Evolutionary conservation across 371 early-diverging fungal species (phyloP).

Genomic region (Syncephalastrum monosporum): DNA sequence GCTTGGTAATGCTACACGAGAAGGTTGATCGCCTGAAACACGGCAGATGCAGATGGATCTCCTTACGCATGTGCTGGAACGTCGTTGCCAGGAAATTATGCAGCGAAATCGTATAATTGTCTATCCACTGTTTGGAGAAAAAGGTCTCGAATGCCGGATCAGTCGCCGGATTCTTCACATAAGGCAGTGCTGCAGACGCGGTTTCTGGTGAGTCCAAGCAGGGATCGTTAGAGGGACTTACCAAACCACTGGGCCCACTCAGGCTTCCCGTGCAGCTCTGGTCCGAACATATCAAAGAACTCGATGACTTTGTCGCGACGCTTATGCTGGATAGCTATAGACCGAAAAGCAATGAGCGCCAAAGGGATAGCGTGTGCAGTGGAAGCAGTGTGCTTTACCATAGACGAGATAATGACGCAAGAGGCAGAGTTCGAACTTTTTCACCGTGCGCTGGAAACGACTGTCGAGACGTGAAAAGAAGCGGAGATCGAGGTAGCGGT

Average conservation of each 20-base stretch:
- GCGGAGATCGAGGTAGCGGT: conserved; percentile 65
- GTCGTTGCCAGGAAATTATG: conserved; percentile 69
- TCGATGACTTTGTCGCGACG: conserved; percentile 57
- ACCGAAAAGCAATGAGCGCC: neutral
- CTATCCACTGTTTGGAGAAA: conserved; percentile 68
- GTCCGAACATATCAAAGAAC: conserved; percentile 62
- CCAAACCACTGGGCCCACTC: conserved; percentile 75
- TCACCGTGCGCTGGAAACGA: conserved; percentile 60
- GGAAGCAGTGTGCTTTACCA: conserved; percentile 33
- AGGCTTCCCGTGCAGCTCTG: conserved; percentile 57
- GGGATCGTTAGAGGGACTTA: conserved; percentile 18
- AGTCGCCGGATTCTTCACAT: conserved; percentile 60
- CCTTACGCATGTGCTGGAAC: conserved; percentile 69
- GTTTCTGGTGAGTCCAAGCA: too few species aligned
- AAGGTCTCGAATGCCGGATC: conserved; percentile 64
- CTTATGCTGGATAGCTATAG: conserved; percentile 62
- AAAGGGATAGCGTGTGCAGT: neutral
- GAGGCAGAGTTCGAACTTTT: conserved; percentile 64
- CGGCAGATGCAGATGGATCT: neutral
- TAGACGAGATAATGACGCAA: conserved; percentile 62
- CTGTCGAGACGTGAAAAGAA: conserved; percentile 69
- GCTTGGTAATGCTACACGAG: conserved; percentile 57
- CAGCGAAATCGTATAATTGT: conserved; percentile 61
- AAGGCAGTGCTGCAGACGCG: conserved; percentile 50
- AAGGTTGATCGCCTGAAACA: neutral